Base-by-base conservation (phyloP, 768 basidiomycete genomes). In the Dictyophora rubrovolvata region DNA sequence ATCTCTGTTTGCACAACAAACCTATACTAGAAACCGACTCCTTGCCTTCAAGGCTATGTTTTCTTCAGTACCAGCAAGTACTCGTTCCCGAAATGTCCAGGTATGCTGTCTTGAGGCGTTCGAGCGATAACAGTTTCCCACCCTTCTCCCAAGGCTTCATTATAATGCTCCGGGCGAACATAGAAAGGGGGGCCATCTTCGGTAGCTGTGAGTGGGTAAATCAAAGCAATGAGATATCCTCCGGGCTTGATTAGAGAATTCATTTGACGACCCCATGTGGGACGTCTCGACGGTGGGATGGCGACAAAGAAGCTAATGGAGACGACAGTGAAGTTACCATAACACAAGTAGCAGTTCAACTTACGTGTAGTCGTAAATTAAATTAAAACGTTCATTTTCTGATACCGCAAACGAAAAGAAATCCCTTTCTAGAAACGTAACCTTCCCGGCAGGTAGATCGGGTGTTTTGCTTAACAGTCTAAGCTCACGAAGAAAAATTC, bases 261-360 rank as follows among this genome's bases (percentile, higher is more conserved):
- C 70, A 88, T 83, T 63, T 83, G 74, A 16, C 65, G 62, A 0
- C 78, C 86, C 85, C 85, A 87, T 17, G 75, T 75, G 2, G 62
- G 48, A 11, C 86, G 76, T 42, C 67, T 71, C 2, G 69, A 59
- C 0, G 83, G 86, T 0, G 80, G 81, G 22, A 89, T 81, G 1
- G 87, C 86, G 48, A 84, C 84, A 67, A 89, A 88, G 72, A 88
- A 87, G 1, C 83, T 85, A 8, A 37, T 37, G n/a, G n/a, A n/a
- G n/a, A n/a, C n/a, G n/a, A n/a, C n/a, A n/a, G n/a, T n/a, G n/a
- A n/a, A n/a, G n/a, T n/a, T n/a, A n/a, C n/a, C n/a, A n/a, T n/a
- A n/a, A n/a, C n/a, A n/a, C n/a, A n/a, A n/a, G n/a, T n/a, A n/a
- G n/a, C n/a, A n/a, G n/a, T n/a, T n/a, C n/a, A 9, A 63, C 63